Conservation (phyloP, 108 stramenopile species). For the Fragilaria radians region DNA sequence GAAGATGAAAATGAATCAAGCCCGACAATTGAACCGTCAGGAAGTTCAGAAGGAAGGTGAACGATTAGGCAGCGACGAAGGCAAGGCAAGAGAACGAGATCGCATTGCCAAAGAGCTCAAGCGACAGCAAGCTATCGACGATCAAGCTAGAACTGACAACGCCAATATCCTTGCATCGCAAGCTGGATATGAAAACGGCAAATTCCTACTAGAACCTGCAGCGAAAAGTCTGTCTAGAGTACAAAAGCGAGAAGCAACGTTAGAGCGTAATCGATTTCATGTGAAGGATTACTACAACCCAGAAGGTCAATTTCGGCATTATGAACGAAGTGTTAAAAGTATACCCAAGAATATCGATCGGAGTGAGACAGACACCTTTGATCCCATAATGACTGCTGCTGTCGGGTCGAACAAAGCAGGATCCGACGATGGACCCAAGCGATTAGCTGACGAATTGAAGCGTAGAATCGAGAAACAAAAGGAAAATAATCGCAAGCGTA, state of each 20-base stretch:
- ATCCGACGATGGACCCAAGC: slow-evolving; percentile 55
- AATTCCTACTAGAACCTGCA: slow-evolving; percentile 37
- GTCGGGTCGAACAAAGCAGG: slow-evolving; percentile 4
- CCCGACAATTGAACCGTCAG: slow-evolving; percentile 71
- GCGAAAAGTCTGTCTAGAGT: slow-evolving; percentile 27
- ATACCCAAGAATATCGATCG: slow-evolving; percentile 3
- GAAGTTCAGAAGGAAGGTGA: slow-evolving; percentile 74
- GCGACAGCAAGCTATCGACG: slow-evolving; percentile 41
- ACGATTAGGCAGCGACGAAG: slow-evolving; percentile 65
- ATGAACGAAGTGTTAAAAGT: slow-evolving; percentile 69
- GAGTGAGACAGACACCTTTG: slow-evolving; percentile 37
- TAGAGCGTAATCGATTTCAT: slow-evolving; percentile 26
- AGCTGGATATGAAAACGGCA: slow-evolving; percentile 21
- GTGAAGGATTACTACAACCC: slow-evolving; percentile 75
- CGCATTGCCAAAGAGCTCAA: slow-evolving; percentile 46
- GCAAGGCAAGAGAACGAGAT: slow-evolving; percentile 43
- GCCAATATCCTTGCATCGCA: slow-evolving; percentile 19
- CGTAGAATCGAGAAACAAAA: slow-evolving; percentile 66
- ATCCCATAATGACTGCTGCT: slow-evolving; percentile 36
- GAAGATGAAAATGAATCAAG: slow-evolving; percentile 84
- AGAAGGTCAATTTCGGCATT: slow-evolving; percentile 73
- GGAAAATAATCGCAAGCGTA: slow-evolving; percentile 48
- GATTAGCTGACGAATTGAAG: slow-evolving; percentile 75
- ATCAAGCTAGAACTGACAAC: slow-evolving; percentile 23
- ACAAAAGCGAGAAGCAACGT: not conserved